Evolutionary conservation across 441 rosid genomes (phyloP), one percentile per base, ranked within the genome.

Genomic region (Syzygium syzygioides): DNA sequence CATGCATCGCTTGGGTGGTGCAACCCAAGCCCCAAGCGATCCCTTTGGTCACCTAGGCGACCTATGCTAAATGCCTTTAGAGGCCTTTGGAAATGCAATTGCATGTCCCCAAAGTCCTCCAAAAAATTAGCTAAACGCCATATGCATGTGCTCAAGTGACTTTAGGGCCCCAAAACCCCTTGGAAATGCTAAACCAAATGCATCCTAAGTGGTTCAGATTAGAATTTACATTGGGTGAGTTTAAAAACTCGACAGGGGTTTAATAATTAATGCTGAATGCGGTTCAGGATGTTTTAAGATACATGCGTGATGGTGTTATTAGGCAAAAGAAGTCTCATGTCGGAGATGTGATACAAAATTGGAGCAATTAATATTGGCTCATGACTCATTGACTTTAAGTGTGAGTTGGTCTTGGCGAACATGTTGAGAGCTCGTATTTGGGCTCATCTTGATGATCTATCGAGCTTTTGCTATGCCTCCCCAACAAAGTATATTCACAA

Each of bases 331-430:
- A 14, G 18, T n/a, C 71, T 28, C 4, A n/a, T 19, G 8, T 62
- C 18, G 17, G 4, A 62, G 20, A 14, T n/a, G 34, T n/a, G 71
- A 62, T 14, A 8, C n/a, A 60, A 59, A 62, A 62, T 6, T 62
- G 13, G 6, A 30, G 76, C 41, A 66, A 30, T 66, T 66, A 32
- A 30, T 17, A 30, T 66, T 32, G 23, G 23, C 12, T 8, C 0
- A 5, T 32, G 6, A 66, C 41, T 17, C 12, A 66, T 8, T 30
- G 25, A 32, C 3, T 66, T 66, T 17, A 66, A 66, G 23, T 30
- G 6, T 0, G 11, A 66, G 76, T 30, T 2, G 0, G 19, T 8
- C 4, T 1, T 0, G 10, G 34, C 20, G 1, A 66, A 32, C 12
- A 66, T 32, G 76, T 9, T 15, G 76, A 66, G 76, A 41, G 20